Base-by-base conservation (phyloP, 192 early-diverging fungal species). In the Backusella sp. region DNA sequence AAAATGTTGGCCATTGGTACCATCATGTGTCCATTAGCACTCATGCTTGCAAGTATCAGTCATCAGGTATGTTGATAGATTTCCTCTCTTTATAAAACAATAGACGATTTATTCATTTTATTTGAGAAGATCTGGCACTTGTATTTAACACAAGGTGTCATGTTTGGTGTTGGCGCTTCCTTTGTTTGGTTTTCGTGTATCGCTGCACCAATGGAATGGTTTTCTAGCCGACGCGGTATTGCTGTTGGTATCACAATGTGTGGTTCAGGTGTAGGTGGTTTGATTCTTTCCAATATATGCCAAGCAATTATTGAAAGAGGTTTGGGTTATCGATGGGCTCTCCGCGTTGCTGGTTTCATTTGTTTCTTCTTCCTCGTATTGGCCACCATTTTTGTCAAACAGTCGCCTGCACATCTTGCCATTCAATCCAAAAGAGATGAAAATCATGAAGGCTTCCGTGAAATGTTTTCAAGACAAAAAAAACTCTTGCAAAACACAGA, bases 261-360 rank as follows among this genome's bases (percentile, higher is more conserved):
- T 44, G 94, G 94, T 6, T 84, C 87, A 7, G 94, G 94, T 17
- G 74, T 92, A 52, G 94, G 94, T 52, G 93, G 92, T 1, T 79
- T 94, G 7, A 83, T 87, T 26, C 80, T 93, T 73, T 82, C 88
- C 0, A 87, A 87, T 21, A 83, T 90, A 11, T 87, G 85, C 0
- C 90, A 91, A 67, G 78, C 78, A 12, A 83, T 94, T 53, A 86
- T 97, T 7, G 83, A 87, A 34, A 84, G 88, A 32, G 49, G 32
- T 1, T 15, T 92, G 37, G 95, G 92, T 4, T 76, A 82, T 7
- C 67, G 74, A 21, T 94, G 92, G 91, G 84, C 91, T 14, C 85
- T 96, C 37, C 89, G 94, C 11, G 84, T 84, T 21, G 76, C 77
- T 12, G 85, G 85, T 6, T 84, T 93, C 26, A 85, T 90, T 65